Conservation (phyloP, 352 stramenopile species). For the Globisporangium lucens region DNA sequence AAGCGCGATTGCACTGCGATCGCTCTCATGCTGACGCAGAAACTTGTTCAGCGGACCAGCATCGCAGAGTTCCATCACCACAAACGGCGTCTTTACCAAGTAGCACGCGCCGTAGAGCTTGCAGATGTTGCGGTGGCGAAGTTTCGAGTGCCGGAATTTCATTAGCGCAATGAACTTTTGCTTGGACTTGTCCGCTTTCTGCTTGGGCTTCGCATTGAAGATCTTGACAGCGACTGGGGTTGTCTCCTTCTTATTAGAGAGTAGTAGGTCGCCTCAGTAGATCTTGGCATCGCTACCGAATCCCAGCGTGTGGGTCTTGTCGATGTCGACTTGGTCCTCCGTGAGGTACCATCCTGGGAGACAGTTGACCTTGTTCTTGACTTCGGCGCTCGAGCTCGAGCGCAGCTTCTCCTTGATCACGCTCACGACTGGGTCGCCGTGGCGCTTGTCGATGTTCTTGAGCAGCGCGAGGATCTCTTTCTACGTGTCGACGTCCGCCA, state of each 20-base stretch:
- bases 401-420: background rate
- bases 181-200: background rate
- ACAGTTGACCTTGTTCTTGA: background rate
- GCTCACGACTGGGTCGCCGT: background rate
- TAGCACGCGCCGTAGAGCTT: slow-evolving; percentile 3
- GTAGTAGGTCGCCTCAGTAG: background rate
- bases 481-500: slow-evolving; percentile 11
- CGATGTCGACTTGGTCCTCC: slow-evolving; percentile 1
- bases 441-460: background rate
- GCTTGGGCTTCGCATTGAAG: background rate
- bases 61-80: slow-evolving; percentile 7
- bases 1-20: background rate
- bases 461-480: slow-evolving; percentile 17
- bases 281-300: slow-evolving; percentile 1
- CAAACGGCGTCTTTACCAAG: background rate
- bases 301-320: background rate
- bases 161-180: background rate
- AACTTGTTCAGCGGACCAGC: background rate
- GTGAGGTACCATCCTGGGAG: background rate
- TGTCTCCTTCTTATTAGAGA: too few species aligned
- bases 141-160: background rate
- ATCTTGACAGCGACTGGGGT: background rate
- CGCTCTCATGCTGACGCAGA: background rate
- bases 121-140: slow-evolving; percentile 1
- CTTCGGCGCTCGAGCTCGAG: background rate